These are phyloP conservation scores for Camelina neglecta DNA, from an alignment of 345 rosid genomes.

Conservation along the genomic window DNA sequence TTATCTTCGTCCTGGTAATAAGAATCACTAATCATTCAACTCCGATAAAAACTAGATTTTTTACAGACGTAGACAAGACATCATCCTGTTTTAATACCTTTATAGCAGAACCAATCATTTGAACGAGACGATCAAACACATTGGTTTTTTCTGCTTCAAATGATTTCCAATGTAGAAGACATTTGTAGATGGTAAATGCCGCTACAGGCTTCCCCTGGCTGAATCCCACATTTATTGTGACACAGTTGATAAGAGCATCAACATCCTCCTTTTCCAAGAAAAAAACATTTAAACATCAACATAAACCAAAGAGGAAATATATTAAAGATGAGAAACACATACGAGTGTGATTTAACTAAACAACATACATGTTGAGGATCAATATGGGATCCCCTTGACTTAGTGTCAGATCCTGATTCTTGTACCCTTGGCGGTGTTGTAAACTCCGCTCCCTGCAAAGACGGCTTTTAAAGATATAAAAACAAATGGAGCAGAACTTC, in stretches of 20 bases:
- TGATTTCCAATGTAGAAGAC: conserved; percentile 97
- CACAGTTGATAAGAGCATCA: conserved; percentile 83
- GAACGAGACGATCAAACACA: conserved; percentile 97
- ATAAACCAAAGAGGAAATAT: conserved; percentile 29
- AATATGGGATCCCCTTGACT: conserved; percentile 63
- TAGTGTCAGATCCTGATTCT: conserved; percentile 75
- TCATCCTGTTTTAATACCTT: conserved; percentile 57
- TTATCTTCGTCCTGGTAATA: conserved; percentile 72
- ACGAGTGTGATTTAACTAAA: conserved; percentile 17
- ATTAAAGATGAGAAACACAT: conserved; percentile 13
- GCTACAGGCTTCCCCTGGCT: conserved; percentile 91
- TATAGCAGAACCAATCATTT: conserved; percentile 94
- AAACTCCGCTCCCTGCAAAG: conserved; percentile 67
- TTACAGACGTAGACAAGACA: conserved; percentile 1
- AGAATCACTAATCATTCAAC: conserved; percentile 22
- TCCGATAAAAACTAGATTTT: not conserved
- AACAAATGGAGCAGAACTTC: conserved; percentile 13
- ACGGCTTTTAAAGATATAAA: conserved; percentile 16
- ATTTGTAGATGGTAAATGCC: conserved; percentile 89
- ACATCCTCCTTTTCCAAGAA: conserved; percentile 75
- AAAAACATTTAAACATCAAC: not conserved
- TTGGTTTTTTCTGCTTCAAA: conserved; percentile 95
- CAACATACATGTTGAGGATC: conserved; percentile 80
- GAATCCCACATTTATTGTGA: conserved; percentile 72
- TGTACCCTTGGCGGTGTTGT: conserved; percentile 62